phyloP scores from a whole-genome alignment of 2,329 filamentous ascomycete genomes.

The Colletotrichum sp. region DNA sequence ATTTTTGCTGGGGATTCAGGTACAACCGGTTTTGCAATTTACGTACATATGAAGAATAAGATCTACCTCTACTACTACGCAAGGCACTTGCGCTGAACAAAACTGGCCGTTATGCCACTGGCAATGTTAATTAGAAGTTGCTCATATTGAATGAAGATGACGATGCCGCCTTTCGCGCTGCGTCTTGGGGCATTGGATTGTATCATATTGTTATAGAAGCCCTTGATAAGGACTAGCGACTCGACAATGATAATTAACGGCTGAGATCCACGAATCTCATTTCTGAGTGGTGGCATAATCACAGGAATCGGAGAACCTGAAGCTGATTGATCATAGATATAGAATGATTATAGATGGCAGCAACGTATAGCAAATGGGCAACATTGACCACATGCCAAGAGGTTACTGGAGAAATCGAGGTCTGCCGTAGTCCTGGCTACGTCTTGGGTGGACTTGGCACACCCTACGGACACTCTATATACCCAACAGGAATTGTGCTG shows the following conservation, averaged over 20 bases:
- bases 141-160: background rate
- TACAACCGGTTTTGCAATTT: background rate
- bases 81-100: background rate
- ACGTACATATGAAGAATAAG: background rate
- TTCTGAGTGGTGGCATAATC: background rate
- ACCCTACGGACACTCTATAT: background rate
- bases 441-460: background rate
- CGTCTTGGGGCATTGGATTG: background rate
- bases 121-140: background rate
- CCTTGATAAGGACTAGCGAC: too few relatives aligned
- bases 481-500: accelerated
- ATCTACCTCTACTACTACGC: background rate
- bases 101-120: background rate
- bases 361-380: accelerated
- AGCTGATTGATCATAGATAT: accelerated
- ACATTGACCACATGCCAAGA: too few relatives aligned
- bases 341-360: background rate
- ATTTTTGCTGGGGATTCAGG: background rate
- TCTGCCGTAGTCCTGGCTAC: too few relatives aligned
- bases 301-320: accelerated
- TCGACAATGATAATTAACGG: accelerated
- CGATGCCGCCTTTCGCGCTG: accelerated
- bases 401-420: background rate
- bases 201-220: background rate
- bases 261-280: background rate